Base-by-base conservation (phyloP, 345 rosid species). In the Syzygium aqueum region DNA sequence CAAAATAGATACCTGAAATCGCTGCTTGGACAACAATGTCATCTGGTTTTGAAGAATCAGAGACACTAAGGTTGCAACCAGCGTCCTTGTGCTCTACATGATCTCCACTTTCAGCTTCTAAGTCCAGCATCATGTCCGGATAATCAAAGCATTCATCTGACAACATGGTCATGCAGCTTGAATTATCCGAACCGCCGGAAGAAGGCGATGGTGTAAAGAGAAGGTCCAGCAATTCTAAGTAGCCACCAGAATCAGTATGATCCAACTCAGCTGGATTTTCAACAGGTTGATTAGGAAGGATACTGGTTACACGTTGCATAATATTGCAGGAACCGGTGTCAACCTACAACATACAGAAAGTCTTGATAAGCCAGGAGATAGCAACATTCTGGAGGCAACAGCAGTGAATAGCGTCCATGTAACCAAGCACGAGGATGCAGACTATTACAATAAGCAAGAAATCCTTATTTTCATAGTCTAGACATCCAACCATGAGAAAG, bases 131-230 rank as follows among this genome's bases (percentile, higher is more conserved):
- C 22, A 90, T 63, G 57, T 90, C 93, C 54, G 43, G 17, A 9
- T 92, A 78, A 84, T 94, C 94, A 83, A 93, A 94, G 85, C 59
- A 91, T 85, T 91, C 94, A 82, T 87, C 91, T 0, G 95, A 94
- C 87, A 93, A 91, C 86, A 89, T 59, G 87, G 92, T 90, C 85
- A 89, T 2, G 86, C 93, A 87, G 65, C 96, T 95, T 23, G 97
- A 94, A 89, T 88, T 90, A 22, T 90, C 92, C 2, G 95, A 93
- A 88, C 92, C 87, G 11, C 92, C 88, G 11, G 94, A 94, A 53
- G 94, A 89, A 51, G 89, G 87, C 3, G 91, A 91, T 78, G 40
- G 56, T 25, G 93, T 92, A 73, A 40, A 54, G 33, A 56, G 89
- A 57, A 94, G 94, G 89, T 93, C 97, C 23, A 3, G n/a, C 88